phyloP scores from a whole-genome alignment of 257 asterid species.

The Perilla frutescens region DNA sequence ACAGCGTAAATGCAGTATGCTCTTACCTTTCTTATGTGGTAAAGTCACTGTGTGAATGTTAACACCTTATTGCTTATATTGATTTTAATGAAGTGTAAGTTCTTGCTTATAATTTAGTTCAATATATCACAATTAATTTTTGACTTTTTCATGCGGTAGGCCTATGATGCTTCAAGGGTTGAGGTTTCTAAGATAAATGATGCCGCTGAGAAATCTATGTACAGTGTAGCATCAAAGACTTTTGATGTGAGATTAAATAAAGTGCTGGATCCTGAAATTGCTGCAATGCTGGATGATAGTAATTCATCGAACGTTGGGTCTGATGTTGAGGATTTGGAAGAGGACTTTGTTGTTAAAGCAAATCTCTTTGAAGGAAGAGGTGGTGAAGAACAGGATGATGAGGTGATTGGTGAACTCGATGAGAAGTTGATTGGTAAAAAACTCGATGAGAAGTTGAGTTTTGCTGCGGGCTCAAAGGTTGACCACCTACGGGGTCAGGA shows the following conservation, averaged over 20 bases:
- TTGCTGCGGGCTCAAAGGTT: conserved; percentile 30
- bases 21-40: background rate
- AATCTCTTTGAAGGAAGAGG: conserved; percentile 58
- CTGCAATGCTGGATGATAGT: conserved; percentile 75
- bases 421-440: conserved; percentile 32
- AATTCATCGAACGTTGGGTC: conserved; percentile 64
- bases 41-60: background rate
- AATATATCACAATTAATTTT: background rate
- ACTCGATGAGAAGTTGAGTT: conserved; percentile 39
- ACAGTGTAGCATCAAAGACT: conserved; percentile 65
- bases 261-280: conserved; percentile 83
- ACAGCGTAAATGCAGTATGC: background rate
- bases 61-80: conserved; percentile 3
- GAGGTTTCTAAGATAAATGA: conserved; percentile 57
- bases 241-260: conserved; percentile 62
- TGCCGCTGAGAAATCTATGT: conserved; percentile 49
- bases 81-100: background rate
- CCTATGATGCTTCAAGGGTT: conserved; percentile 84
- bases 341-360: conserved; percentile 82
- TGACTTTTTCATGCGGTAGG: conserved; percentile 50
- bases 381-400: conserved; percentile 44
- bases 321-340: conserved; percentile 88
- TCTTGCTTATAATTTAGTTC: conserved; percentile 8
- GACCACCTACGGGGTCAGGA: conserved; percentile 30
- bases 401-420: background rate